phyloP scores from a whole-genome alignment of 306 rosid species.

The Fragaria ananassa region DNA sequence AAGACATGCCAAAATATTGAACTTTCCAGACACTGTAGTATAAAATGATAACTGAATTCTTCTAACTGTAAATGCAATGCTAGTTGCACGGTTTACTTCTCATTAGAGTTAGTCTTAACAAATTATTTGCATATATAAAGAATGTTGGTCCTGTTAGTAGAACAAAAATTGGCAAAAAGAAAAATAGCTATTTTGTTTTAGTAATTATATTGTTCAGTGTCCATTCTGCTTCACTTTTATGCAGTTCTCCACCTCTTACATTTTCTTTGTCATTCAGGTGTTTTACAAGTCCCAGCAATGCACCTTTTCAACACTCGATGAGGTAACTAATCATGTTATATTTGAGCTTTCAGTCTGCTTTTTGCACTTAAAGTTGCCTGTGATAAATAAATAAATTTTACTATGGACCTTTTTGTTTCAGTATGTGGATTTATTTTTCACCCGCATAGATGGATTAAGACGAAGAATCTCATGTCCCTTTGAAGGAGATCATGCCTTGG shows the following conservation, averaged over 20 bases:
- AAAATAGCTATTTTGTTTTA: not conserved
- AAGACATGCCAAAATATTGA: not conserved
- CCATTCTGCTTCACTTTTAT: not conserved
- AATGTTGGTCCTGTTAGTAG: not conserved
- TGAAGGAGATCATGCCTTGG: constrained; percentile 44
- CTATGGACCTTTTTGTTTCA: constrained; percentile 36
- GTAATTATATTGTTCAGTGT: constrained; percentile 9
- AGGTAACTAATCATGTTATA: constrained; percentile 46
- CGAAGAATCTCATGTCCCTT: constrained; percentile 54
- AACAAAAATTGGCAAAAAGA: not conserved
- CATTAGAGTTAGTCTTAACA: not conserved
- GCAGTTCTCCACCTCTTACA: not conserved
- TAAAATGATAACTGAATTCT: not conserved
- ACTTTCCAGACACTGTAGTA: not conserved
- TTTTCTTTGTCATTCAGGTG: constrained; percentile 49
- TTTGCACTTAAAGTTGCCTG: constrained; percentile 2
- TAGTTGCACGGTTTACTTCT: not conserved
- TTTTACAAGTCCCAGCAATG: constrained; percentile 69
- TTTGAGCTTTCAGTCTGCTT: not conserved
- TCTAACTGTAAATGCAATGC: not conserved
- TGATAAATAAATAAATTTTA: constrained; percentile 7
- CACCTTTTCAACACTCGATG: constrained; percentile 64
- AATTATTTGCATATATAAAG: not conserved
- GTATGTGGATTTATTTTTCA: constrained; percentile 85
- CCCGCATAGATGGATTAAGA: constrained; percentile 87